Percentiles rank a stretch among this genome's conserved stretches.
Conservation (phyloP, 768 basidiomycete genomes). For the Trametopsis cervina region DNA sequence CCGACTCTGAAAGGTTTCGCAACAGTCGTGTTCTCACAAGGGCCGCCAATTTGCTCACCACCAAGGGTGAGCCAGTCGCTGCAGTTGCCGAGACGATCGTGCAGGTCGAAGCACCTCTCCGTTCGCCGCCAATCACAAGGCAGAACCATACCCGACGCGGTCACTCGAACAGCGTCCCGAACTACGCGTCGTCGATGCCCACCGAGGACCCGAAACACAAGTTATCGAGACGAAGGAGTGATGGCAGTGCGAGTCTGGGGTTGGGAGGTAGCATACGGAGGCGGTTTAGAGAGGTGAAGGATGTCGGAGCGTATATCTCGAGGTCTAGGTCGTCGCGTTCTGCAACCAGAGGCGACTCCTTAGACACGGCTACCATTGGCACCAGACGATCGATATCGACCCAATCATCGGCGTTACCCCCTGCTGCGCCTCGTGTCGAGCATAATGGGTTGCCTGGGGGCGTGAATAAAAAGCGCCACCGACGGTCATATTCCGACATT, state of each 20-base stretch:
- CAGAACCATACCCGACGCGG: constrained; percentile 1
- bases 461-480: constrained; percentile 2
- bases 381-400: constrained; percentile 3
- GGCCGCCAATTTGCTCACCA: constrained; percentile 15
- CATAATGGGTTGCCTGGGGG: not conserved
- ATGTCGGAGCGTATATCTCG: not conserved
- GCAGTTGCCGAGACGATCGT: constrained; percentile 6
- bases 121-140: not conserved
- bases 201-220: not conserved
- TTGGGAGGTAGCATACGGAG: constrained; percentile 7
- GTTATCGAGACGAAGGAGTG: constrained; percentile 7
- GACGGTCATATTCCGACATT: constrained; percentile 5
- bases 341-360: not conserved
- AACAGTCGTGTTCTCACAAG: constrained; percentile 10
- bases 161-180: constrained; percentile 11
- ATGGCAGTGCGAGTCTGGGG: constrained; percentile 5
- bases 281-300: constrained; percentile 3
- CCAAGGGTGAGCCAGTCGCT: constrained; percentile 11
- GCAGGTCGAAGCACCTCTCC: not conserved
- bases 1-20: not conserved
- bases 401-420: not conserved
- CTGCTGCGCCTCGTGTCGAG: not conserved
- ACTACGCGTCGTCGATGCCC: not conserved
- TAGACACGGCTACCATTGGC: not conserved
- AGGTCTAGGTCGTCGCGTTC: constrained; percentile 2